Base-by-base conservation (phyloP, 805 yeast species). In the Jamesozyma piceae region DNA sequence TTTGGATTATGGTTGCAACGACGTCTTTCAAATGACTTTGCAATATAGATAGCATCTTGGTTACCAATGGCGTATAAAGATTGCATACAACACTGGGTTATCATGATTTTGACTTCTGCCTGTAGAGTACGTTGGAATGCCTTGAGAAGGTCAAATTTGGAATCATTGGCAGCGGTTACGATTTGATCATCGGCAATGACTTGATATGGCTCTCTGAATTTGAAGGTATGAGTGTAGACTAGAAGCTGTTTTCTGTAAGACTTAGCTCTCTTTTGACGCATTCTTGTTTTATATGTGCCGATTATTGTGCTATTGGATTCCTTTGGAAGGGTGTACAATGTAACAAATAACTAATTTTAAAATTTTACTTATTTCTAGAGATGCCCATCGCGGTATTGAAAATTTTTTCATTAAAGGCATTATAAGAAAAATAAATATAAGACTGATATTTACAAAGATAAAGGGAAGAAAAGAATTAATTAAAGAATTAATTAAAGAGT, bases 201-300 rank as follows among this genome's bases (percentile, higher is more conserved):
- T 66, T 92, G 98, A 53, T 83, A 89, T 2, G 98, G 98, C 49
- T 83, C 88, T 60, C 95, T 77, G 71, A 92, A 92, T 54, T 84
- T 84, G 74, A 90, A 92, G 5, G 95, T 74, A 60, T 87, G 84
- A 51, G 76, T 74, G 54, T 87, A 82, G 43, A 85, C 81, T 51
- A 81, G 77, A 84, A 92, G 82, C 62, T 86, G 95, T 70, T 90
- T 90, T 62, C 90, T 80, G 65, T 92, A 92, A 1, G 92, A 72
- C 64, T 90, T 90, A 41, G 97, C 95, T 65, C 98, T 75, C 65
- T 89, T 90, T 67, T 90, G 96, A 72, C 95, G 87, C 98, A 90
- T 90, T 28, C 46, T 62, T 18, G 34, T 45, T 26, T 26, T 26
- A 26, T 26, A 26, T 26, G 28, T 49, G 44, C 15, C 54, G 33